Evolutionary conservation across 2,329 filamentous ascomycete species (phyloP), one percentile per base, ranked within the genome.

Genomic region (Magnaporthales sp.): DNA sequence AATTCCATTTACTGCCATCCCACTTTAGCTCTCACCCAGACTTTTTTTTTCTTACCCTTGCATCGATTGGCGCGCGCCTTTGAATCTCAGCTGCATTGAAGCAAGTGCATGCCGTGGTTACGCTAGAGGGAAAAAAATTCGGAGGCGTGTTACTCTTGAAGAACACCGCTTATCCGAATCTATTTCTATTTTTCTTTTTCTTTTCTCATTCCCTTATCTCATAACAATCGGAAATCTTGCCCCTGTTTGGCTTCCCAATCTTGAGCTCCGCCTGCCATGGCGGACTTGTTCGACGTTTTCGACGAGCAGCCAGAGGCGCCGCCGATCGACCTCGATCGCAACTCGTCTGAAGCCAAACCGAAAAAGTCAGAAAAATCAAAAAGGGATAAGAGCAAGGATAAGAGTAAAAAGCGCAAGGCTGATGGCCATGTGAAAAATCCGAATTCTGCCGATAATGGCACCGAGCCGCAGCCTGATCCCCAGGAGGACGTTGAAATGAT

Each of bases 341-440:
- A 38, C n/a, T 26, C 32, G 11, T 26, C 30, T 27, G 64, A 65
- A n/a, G 19, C 46, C 26, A 65, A 54, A 13, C 0, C 32, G 24
- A 64, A 62, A 22, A 38, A 76, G 76, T 70, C 68, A 71, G 74
- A 71, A 68, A 77, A 75, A 68, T 69, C 75, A 63, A 82, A 79
- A 72, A 82, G 78, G 72, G 74, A 75, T 24, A 85, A 83, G 69
- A 83, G 81, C 71, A 79, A 76, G 72, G 86, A 89, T 70, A 87
- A 85, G 77, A 91, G 82, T 80, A 95, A 93, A 80, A 97, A 97
- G 84, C 87, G 93, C 77, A 91, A 92, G 77, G 89, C 90, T 54
- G 93, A 93, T 76, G 92, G 92, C 66, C 76, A 78, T 64, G 76
- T 72, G n/a, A 68, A 67, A 38, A 30, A 51, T 7, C 27, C 26